Evolutionary conservation across 768 basidiomycete species (phyloP).

Genomic region (Boletus barrowsii): DNA sequence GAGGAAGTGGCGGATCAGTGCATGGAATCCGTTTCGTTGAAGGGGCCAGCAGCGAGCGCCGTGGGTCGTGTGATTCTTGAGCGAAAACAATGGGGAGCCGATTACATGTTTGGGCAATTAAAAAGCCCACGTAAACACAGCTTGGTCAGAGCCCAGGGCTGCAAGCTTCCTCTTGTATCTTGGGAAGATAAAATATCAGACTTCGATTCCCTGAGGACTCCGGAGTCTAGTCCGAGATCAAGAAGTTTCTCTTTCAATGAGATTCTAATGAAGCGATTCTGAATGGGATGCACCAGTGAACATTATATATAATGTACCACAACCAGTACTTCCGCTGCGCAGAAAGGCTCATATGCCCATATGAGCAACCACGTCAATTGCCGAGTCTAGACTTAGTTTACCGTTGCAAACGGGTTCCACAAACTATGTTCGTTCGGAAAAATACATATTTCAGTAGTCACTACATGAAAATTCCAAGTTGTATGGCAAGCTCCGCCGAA

Average conservation of each 20-base stretch:
- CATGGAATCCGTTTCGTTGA: not conserved
- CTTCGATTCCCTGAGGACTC: too few relatives aligned
- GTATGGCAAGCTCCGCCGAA: constrained; percentile 2
- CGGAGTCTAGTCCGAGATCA: not conserved
- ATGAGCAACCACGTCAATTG: constrained; percentile 11
- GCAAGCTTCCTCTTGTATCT: not conserved
- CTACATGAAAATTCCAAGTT: not conserved
- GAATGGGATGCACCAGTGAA: not conserved
- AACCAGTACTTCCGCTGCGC: constrained; percentile 12
- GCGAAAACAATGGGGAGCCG: not conserved
- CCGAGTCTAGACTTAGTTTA: not conserved
- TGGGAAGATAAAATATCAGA: not conserved
- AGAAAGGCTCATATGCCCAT: constrained; percentile 9
- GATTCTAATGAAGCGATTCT: not conserved
- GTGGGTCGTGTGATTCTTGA: not conserved
- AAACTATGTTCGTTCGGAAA: too few relatives aligned
- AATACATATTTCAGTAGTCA: not conserved
- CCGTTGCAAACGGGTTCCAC: not conserved
- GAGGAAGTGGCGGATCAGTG: not conserved
- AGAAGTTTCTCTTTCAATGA: not conserved
- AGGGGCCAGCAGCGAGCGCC: too few relatives aligned
- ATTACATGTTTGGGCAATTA: constrained; percentile 16
- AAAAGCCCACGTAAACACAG: constrained; percentile 10
- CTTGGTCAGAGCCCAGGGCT: not conserved
- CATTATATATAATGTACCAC: not conserved